Evolutionary conservation across 805 yeast genomes (phyloP).

Genomic region (Debaryomyces prosopidis): DNA sequence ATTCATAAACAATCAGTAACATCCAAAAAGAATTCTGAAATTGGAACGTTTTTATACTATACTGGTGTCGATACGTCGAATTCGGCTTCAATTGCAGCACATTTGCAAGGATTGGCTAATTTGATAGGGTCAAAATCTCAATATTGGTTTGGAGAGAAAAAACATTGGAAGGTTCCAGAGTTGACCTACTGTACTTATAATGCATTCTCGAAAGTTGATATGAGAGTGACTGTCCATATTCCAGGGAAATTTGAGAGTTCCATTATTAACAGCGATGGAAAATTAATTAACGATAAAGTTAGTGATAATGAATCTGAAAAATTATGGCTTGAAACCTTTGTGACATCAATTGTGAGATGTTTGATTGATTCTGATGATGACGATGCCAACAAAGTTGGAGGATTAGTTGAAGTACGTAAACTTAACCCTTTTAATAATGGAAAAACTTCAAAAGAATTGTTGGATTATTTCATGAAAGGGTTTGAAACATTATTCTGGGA

Average conservation of each 20-base stretch:
- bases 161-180: constrained; percentile 68
- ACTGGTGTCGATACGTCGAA: constrained; percentile 77
- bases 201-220: constrained; percentile 61
- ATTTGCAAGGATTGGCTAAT: constrained; percentile 65
- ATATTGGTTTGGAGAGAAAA: constrained; percentile 78
- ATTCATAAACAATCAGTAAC: constrained; percentile 44
- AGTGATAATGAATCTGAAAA: constrained; percentile 55
- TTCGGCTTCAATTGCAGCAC: constrained; percentile 77
- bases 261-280: constrained; percentile 53
- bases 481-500: constrained; percentile 65
- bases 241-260: constrained; percentile 71
- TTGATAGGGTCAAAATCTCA: constrained; percentile 60
- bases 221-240: constrained; percentile 68
- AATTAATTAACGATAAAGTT: constrained; percentile 49
- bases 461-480: constrained; percentile 54
- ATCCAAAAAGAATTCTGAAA: constrained; percentile 44
- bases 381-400: constrained; percentile 50
- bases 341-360: constrained; percentile 73
- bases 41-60: constrained; percentile 74
- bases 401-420: constrained; percentile 81
- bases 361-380: constrained; percentile 71
- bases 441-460: constrained; percentile 42
- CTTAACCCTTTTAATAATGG: constrained; percentile 68
- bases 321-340: constrained; percentile 53
- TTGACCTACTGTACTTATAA: constrained; percentile 70